phyloP scores from a whole-genome alignment of 2,329 filamentous ascomycete genomes.

The Blumeriella jaapii region DNA sequence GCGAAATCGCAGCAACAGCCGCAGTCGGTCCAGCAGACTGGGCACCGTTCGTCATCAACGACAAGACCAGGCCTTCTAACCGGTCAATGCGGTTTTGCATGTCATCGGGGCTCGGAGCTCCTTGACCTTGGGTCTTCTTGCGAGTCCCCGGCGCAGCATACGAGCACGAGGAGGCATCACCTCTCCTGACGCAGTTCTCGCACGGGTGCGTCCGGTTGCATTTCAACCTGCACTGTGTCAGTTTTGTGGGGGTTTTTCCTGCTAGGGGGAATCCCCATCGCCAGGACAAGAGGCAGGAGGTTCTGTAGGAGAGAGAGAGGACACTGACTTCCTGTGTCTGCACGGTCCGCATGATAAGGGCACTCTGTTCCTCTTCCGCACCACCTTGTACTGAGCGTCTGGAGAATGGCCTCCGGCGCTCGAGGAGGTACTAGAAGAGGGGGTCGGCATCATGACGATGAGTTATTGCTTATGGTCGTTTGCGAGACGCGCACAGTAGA shows the following conservation, averaged over 20 bases:
- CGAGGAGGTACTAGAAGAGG: constrained; percentile 68
- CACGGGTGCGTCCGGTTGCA: constrained; percentile 87
- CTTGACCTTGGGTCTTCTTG: constrained; percentile 61
- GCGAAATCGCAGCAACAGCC: constrained; percentile 34
- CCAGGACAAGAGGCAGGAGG: not conserved
- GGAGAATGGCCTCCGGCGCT: constrained; percentile 64
- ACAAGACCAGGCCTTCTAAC: constrained; percentile 82
- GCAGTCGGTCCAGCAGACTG: constrained; percentile 49
- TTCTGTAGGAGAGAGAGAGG: constrained; percentile 8
- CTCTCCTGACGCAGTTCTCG: constrained; percentile 88
- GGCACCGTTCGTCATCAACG: constrained; percentile 85
- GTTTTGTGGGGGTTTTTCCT: constrained; percentile 3
- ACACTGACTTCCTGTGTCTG: constrained; percentile 72
- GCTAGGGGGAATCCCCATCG: not conserved
- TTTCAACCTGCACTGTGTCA: constrained; percentile 53
- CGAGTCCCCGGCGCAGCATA: constrained; percentile 63
- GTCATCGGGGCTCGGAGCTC: constrained; percentile 64
- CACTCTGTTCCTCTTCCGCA: constrained; percentile 84
- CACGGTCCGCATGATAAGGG: constrained; percentile 88
- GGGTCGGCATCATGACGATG: constrained; percentile 57
- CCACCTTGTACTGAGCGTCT: constrained; percentile 75
- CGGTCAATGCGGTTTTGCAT: constrained; percentile 98
- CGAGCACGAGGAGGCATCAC: constrained; percentile 68
- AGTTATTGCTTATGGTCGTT: constrained; percentile 10
- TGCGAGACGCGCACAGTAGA: constrained; percentile 9